Evolutionary conservation across 768 basidiomycete species (phyloP).

Genomic region (Phylloporus sp.): DNA sequence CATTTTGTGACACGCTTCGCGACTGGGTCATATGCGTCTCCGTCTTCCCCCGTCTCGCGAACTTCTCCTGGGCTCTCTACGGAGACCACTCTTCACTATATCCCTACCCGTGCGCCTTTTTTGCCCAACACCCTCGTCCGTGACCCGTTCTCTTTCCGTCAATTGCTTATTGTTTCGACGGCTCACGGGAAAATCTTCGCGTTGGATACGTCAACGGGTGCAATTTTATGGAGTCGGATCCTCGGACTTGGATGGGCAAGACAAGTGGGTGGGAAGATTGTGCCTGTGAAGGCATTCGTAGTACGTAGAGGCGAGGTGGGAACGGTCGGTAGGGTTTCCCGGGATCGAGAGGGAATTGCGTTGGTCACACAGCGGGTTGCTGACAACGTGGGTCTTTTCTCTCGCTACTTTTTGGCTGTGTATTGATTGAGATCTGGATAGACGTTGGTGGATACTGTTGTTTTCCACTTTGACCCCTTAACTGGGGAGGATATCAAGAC

Average conservation of each 20-base stretch:
- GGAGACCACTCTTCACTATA: slow-evolving; percentile 16
- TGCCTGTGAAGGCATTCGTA: slow-evolving; percentile 61
- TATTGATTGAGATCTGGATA: slow-evolving; percentile 26
- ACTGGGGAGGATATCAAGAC: slow-evolving; percentile 60
- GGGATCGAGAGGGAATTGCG: slow-evolving; percentile 47
- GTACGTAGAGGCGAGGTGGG: slow-evolving; percentile 34
- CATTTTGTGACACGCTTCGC: slow-evolving; percentile 70
- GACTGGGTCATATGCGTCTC: slow-evolving; percentile 60
- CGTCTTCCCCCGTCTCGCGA: slow-evolving; percentile 32
- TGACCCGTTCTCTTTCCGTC: slow-evolving; percentile 84
- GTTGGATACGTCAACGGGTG: slow-evolving; percentile 75
- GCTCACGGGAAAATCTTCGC: slow-evolving; percentile 73
- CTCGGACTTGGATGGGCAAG: slow-evolving; percentile 71
- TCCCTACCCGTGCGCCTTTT: slow-evolving; percentile 25
- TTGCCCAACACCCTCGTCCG: slow-evolving; percentile 45
- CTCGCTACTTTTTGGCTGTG: not conserved
- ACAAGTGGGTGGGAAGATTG: slow-evolving; percentile 49
- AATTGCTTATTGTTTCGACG: slow-evolving; percentile 74
- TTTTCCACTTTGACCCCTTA: slow-evolving; percentile 76
- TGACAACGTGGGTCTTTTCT: slow-evolving; percentile 48
- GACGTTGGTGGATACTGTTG: slow-evolving; percentile 64
- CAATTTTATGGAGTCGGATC: slow-evolving; percentile 74
- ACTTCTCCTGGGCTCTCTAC: not conserved
- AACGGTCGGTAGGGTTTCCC: slow-evolving; percentile 1
- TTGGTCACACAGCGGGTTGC: slow-evolving; percentile 60